Conservation (phyloP, 257 asterid genomes). For the Linderniella brevidens region DNA sequence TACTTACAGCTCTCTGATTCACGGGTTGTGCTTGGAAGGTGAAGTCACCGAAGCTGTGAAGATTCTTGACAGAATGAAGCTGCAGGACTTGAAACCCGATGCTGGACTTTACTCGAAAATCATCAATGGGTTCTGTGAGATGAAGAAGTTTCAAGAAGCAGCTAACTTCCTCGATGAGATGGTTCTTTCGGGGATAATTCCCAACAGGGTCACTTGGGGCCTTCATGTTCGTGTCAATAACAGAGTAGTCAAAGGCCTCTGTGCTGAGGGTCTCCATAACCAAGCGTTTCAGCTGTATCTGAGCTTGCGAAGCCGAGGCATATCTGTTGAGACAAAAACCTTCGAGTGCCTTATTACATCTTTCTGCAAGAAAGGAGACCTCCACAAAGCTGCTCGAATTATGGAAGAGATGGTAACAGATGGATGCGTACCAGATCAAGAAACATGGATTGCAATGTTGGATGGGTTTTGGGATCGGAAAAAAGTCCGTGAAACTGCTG, state of each 20-base stretch:
- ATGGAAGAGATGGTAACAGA: slow-evolving; percentile 67
- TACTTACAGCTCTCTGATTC: slow-evolving; percentile 65
- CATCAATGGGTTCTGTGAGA: slow-evolving; percentile 44
- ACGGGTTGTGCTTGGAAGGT: slow-evolving; percentile 61
- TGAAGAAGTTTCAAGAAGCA: slow-evolving; percentile 48
- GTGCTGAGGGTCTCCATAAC: slow-evolving; percentile 24
- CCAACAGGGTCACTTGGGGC: slow-evolving; percentile 71
- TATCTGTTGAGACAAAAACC: slow-evolving; percentile 51
- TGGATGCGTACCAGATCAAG: slow-evolving; percentile 58
- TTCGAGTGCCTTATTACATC: slow-evolving; percentile 36
- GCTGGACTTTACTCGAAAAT: slow-evolving; percentile 71
- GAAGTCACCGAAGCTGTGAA: slow-evolving; percentile 46
- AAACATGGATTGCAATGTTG: slow-evolving; percentile 42
- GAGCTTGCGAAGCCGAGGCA: slow-evolving; percentile 59
- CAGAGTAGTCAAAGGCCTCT: slow-evolving; percentile 49
- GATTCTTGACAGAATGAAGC: slow-evolving; percentile 79
- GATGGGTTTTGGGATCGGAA: slow-evolving; percentile 51
- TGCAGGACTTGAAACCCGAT: slow-evolving; percentile 85
- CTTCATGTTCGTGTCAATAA: slow-evolving; percentile 75
- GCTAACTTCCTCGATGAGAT: slow-evolving; percentile 83
- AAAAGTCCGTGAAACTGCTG: slow-evolving; percentile 54
- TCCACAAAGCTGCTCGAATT: slow-evolving; percentile 50
- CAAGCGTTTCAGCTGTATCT: slow-evolving; percentile 55
- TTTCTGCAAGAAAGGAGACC: slow-evolving; percentile 44
- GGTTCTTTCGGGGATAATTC: slow-evolving; percentile 62